These are phyloP conservation scores for Thalassiosira profunda DNA, from an alignment of 108 stramenopile species.

Conservation along the genomic window DNA sequence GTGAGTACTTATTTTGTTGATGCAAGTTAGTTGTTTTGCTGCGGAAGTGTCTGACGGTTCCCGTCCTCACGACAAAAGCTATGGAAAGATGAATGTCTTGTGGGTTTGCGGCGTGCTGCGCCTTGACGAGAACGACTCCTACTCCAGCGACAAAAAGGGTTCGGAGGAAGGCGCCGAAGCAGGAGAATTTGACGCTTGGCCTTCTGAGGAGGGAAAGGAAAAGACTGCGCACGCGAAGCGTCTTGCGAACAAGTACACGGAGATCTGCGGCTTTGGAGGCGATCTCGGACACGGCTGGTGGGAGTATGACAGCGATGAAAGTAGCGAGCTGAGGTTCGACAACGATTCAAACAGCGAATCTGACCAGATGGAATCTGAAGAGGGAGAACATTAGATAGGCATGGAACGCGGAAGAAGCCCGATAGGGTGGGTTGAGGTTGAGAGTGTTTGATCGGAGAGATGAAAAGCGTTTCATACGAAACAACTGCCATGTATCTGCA, in stretches of 20 bases:
- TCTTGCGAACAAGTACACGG: constrained; percentile 1
- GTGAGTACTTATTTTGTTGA: neutral
- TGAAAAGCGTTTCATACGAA: too few relatives aligned
- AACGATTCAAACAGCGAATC: neutral
- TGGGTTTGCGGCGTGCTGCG: constrained; percentile 20
- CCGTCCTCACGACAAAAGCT: neutral
- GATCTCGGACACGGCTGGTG: constrained; percentile 8
- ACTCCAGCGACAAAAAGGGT: neutral
- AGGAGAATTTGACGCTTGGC: constrained; percentile 12
- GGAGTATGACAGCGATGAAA: constrained; percentile 11
- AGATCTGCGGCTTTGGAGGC: neutral
- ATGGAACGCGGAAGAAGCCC: too few relatives aligned
- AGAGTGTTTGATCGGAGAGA: too few relatives aligned
- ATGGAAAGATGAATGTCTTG: constrained; percentile 20
- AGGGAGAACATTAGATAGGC: too few relatives aligned
- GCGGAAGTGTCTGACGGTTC: neutral
- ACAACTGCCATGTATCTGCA: too few relatives aligned
- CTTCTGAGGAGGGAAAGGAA: constrained; percentile 1
- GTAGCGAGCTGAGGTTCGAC: neutral
- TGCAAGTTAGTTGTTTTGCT: neutral
- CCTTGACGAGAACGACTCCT: constrained; percentile 2
- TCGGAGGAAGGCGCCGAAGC: neutral
- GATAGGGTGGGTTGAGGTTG: too few relatives aligned
- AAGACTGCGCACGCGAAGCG: neutral
- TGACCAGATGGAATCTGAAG: too few relatives aligned